Evolutionary conservation across 2,329 filamentous ascomycete genomes (phyloP).

Genomic region (Colletotrichum chlorophyti): DNA sequence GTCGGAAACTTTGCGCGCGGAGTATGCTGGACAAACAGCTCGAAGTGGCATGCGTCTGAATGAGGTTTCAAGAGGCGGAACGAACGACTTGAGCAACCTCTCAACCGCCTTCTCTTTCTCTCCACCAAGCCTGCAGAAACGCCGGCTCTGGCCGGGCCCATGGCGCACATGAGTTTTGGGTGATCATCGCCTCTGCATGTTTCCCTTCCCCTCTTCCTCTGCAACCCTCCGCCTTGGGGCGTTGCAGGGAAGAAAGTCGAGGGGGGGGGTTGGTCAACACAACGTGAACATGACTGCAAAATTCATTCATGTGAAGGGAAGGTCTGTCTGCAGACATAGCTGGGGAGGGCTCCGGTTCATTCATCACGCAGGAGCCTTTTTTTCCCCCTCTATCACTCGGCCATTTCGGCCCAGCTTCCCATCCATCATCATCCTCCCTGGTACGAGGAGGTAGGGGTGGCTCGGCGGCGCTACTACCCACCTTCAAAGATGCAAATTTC

Average conservation of each 20-base stretch:
- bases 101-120: background rate
- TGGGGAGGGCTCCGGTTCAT: background rate
- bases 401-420: slow-evolving; percentile 14
- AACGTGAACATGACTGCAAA: no score
- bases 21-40: background rate
- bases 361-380: slow-evolving; percentile 13
- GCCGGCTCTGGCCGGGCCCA: slow-evolving; percentile 15
- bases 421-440: slow-evolving; percentile 9
- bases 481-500: background rate
- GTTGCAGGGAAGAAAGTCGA: no score
- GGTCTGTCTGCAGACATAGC: slow-evolving; percentile 4
- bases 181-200: slow-evolving; percentile 17
- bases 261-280: no score
- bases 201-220: background rate
- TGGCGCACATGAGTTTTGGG: background rate
- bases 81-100: slow-evolving; percentile 12
- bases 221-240: background rate
- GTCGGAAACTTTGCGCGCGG: background rate
- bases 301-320: slow-evolving; percentile 7
- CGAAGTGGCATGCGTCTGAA: background rate
- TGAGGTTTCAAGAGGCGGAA: slow-evolving; percentile 6
- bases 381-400: slow-evolving; percentile 14
- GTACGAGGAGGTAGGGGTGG: background rate
- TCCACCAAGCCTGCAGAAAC: background rate
- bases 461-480: slow-evolving; percentile 2